Base-by-base conservation (phyloP, 495 filamentous ascomycete species). In the Penicillium lividum region DNA sequence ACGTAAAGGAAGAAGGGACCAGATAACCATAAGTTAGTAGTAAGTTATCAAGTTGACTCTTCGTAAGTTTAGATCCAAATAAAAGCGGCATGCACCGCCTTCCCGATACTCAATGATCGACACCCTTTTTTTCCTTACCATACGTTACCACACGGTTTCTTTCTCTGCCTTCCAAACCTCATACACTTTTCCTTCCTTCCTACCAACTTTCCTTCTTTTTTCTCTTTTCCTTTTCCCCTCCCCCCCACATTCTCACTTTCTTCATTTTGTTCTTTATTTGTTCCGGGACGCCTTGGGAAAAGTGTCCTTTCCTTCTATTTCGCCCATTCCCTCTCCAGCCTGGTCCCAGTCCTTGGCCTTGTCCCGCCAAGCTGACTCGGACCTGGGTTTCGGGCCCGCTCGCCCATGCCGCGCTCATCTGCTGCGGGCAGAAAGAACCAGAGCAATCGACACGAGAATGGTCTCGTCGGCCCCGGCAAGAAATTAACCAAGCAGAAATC, bases 381-480 rank as follows among this genome's bases (percentile, higher is more conserved):
- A 76, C 74, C 74, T 75, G 72, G 75, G 69, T 73, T 69, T 73
- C 68, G 66, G 74, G 73, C 70, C 72, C 67, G 67, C 73, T 79
- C 67, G 74, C 76, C 74, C 72, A 91, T 92, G 89, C 86, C 88
- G 86, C 86, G 85, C 76, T 83, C 85, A 79, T 80, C 84, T 75
- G 76, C 84, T 76, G 88, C 88, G 82, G 71, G 74, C 72, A 76
- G 76, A 71, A 79, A 78, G 72, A 75, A 72, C 71, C 74, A 76
- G 66, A 90, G 89, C 80, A 91, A 85, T 69, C 84, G 89, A 68
- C 87, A 93, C 73, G 92, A 97, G 76, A 92, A 89, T 87, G 92
- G 92, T 65, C 77, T 91, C 64, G 89, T 89, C 78, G 85, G 85
- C 64, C 88, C 92, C 54, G 90, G 89, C 62, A 93, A 91, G 86